Evolutionary conservation across 129 eudicot genomes (phyloP).

Genomic region (Flaveria ramosissima): DNA sequence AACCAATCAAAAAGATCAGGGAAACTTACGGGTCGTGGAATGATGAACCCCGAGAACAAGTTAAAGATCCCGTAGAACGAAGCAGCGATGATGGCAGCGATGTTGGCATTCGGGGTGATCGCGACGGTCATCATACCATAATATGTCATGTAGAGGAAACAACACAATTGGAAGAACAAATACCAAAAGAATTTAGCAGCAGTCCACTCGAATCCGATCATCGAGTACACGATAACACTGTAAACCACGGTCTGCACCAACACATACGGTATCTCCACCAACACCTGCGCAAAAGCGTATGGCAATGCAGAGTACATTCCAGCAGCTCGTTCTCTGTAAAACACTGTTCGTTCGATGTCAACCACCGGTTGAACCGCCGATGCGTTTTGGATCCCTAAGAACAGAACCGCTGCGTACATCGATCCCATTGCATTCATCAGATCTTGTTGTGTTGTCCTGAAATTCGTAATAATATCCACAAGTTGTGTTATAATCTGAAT

Average conservation of each 20-base stretch:
- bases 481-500: not conserved
- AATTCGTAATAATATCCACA: not conserved
- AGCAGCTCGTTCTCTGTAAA: conserved; percentile 92
- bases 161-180: conserved; percentile 62
- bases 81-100: conserved; percentile 70
- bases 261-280: conserved; percentile 76
- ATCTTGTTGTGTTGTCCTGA: conserved; percentile 54
- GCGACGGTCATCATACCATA: conserved; percentile 95
- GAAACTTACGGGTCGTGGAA: conserved; percentile 73
- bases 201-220: conserved; percentile 85
- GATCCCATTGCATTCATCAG: conserved; percentile 87
- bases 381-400: conserved; percentile 74
- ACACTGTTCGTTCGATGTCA: conserved; percentile 78
- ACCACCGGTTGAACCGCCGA: conserved; percentile 75
- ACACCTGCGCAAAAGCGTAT: conserved; percentile 82
- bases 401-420: conserved; percentile 77
- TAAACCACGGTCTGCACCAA: conserved; percentile 64
- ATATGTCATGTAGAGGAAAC: conserved; percentile 72
- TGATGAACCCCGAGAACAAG: conserved; percentile 77
- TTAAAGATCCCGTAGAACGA: conserved; percentile 76
- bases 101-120: conserved; percentile 69
- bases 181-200: conserved; percentile 74
- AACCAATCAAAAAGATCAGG: not conserved
- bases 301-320: conserved; percentile 95
- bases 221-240: conserved; percentile 74